phyloP scores from a whole-genome alignment of 1,139 yeast species.

The Yamadazyma triangularis region DNA sequence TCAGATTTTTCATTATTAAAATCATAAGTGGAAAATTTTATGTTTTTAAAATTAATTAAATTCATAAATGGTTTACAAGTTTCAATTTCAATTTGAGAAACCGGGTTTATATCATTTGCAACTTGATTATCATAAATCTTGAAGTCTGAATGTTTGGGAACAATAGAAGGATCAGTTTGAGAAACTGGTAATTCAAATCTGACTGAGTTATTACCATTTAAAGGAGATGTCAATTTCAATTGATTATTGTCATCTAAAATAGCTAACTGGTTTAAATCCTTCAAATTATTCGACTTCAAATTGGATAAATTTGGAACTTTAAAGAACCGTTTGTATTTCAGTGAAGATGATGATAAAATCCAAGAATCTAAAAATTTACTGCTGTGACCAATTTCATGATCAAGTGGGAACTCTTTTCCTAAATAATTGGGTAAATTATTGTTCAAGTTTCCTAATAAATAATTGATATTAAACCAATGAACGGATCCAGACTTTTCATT shows the following conservation, averaged over 20 bases:
- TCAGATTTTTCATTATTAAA: conserved; percentile 7
- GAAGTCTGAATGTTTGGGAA: not conserved
- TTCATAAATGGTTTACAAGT: conserved; percentile 56
- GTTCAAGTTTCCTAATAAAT: conserved; percentile 29
- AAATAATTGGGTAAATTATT: conserved; percentile 18
- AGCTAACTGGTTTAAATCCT: conserved; percentile 30
- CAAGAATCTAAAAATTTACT: conserved; percentile 34
- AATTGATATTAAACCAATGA: conserved; percentile 55
- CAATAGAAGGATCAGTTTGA: conserved; percentile 8
- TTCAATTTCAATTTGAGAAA: conserved; percentile 62
- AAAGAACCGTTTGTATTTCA: conserved; percentile 26
- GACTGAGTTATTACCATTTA: conserved; percentile 40
- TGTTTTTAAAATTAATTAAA: conserved; percentile 38
- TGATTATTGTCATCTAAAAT: conserved; percentile 32
- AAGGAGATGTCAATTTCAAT: conserved; percentile 37
- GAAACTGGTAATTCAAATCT: conserved; percentile 41
- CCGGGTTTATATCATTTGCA: conserved; percentile 21
- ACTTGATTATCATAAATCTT: not conserved
- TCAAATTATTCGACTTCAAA: conserved; percentile 9
- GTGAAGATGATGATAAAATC: conserved; percentile 31
- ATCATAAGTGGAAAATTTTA: conserved; percentile 29
- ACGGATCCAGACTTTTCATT: conserved; percentile 56
- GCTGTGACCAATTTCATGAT: not conserved
- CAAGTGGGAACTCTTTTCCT: conserved; percentile 13
- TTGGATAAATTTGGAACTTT: conserved; percentile 24